phyloP scores from a whole-genome alignment of 1,284 basidiomycete genomes.

The Inonotus obliquus region DNA sequence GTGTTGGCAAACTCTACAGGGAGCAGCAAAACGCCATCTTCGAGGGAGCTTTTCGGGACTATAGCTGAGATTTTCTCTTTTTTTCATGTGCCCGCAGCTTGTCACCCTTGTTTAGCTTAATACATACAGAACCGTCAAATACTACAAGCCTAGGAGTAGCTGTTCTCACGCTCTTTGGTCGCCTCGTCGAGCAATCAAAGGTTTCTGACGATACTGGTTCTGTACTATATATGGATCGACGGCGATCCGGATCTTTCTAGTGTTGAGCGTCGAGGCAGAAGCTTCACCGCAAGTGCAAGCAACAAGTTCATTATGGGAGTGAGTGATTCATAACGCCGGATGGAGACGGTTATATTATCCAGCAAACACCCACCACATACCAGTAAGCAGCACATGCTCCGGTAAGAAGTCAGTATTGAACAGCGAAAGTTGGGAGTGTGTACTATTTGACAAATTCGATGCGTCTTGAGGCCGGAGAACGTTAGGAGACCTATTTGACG shows the following conservation, averaged over 20 bases:
- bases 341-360: no score
- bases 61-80: neutral
- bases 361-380: no score
- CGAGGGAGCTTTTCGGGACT: conserved; percentile 44
- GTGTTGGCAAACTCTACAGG: conserved; percentile 65
- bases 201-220: neutral
- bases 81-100: neutral
- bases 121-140: neutral
- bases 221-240: neutral
- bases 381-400: neutral
- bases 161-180: neutral
- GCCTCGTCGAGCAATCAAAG: neutral
- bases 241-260: neutral
- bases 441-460: neutral
- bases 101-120: neutral
- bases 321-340: neutral
- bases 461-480: neutral
- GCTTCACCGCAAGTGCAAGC: neutral
- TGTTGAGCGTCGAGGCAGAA: neutral
- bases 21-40: conserved; percentile 60
- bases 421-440: no score
- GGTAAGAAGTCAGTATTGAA: neutral
- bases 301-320: neutral
- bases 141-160: neutral
- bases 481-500: neutral